Evolutionary conservation across 805 yeast species (phyloP), one percentile per base, ranked within the genome.

Genomic region (Alloascoidea hylecoeti): DNA sequence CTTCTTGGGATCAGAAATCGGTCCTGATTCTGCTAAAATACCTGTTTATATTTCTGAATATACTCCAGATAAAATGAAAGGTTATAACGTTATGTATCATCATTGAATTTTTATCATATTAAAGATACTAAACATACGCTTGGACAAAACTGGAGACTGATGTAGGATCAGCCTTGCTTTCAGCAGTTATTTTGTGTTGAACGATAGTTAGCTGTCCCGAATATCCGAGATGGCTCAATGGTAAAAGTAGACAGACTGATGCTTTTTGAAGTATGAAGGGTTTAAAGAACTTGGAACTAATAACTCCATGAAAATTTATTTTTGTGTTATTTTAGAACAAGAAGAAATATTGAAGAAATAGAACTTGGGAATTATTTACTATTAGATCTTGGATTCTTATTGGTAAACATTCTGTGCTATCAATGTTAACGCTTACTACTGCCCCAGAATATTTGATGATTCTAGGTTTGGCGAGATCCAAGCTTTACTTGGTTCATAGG

Each of bases 91-190:
- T 76, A 66, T 46, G 77, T 78, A 3, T 63, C 72, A 39, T 75
- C 77, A 33, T 79, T 78, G 5, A 72, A 74, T 14, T 75, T 75
- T 54, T 70, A 64, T 42, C 63, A 61, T 15, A 75, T 74, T 5
- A 43, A 55, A 3, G 74, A 70, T 27, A n/a, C n/a, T n/a, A n/a
- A n/a, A n/a, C n/a, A n/a, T n/a, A n/a, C n/a, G n/a, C n/a, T n/a
- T n/a, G n/a, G n/a, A n/a, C n/a, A n/a, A n/a, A 78, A 76, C 16
- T 75, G 83, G 83, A 61, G 82, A 49, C 72, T 49, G 53, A 75
- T 74, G 72, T 62, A 16, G 82, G 82, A 14, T 71, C 78, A 2
- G 72, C 81, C 44, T 57, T 69, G 32, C 42, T 70, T 33, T 72
- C 72, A 40, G 75, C 75, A 12, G 38, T 54, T 12, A 39, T 64